These are phyloP conservation scores for Paecilomyces dactylethromorphus DNA, from an alignment of 2,329 filamentous ascomycete genomes.

Conservation along the genomic window DNA sequence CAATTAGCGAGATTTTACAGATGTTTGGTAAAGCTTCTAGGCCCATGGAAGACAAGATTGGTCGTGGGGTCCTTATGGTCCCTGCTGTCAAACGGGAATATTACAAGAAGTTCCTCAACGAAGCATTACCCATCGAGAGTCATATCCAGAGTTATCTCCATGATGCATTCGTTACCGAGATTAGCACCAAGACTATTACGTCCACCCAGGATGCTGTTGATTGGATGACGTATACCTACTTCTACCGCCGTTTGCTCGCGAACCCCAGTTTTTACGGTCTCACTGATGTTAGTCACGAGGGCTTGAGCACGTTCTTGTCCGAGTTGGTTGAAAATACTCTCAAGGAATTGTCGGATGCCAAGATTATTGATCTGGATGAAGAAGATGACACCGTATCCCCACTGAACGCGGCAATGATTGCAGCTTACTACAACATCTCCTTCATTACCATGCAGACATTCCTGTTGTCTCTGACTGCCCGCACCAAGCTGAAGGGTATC, in stretches of 20 bases:
- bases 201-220: conserved; percentile 96
- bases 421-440: conserved; percentile 98
- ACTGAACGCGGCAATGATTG: conserved; percentile 95
- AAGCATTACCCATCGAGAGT: conserved; percentile 91
- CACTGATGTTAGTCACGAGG: conserved; percentile 81
- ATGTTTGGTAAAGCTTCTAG: conserved; percentile 95
- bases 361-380: conserved; percentile 92
- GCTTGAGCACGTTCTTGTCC: conserved; percentile 87
- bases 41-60: conserved; percentile 69
- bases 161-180: conserved; percentile 94
- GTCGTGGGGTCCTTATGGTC: conserved; percentile 93
- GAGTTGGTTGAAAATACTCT: conserved; percentile 90
- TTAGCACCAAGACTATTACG: conserved; percentile 91
- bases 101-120: conserved; percentile 97
- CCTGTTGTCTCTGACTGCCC: conserved; percentile 77
- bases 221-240: conserved; percentile 98
- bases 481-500: conserved; percentile 93
- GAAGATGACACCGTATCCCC: conserved; percentile 85
- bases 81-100: conserved; percentile 92
- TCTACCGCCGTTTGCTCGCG: conserved; percentile 87
- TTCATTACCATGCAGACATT: conserved; percentile 99
- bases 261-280: conserved; percentile 97
- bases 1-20: conserved; percentile 86
- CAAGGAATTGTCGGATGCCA: conserved; percentile 83
- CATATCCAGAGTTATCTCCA: conserved; percentile 87